These are phyloP conservation scores for Fomitopsis pinicola DNA, from an alignment of 1,284 basidiomycete species.

Conservation along the genomic window DNA sequence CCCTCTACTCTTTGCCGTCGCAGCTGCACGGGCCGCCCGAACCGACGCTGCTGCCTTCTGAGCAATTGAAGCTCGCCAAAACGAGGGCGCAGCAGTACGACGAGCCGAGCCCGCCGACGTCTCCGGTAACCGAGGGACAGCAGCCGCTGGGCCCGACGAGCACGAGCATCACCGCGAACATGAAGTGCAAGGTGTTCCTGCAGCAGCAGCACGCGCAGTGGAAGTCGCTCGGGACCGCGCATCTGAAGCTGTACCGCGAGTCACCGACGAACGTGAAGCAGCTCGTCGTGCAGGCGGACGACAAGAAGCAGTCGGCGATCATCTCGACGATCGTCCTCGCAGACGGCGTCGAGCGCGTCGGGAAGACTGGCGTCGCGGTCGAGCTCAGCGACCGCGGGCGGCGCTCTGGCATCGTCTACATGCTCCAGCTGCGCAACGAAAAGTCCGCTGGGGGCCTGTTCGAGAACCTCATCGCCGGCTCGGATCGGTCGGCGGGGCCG, in stretches of 20 bases:
- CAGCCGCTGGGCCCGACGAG: slow-evolving; percentile 61
- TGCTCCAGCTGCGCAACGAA: slow-evolving; percentile 94
- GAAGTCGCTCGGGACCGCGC: slow-evolving; percentile 90
- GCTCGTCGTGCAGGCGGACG: slow-evolving; percentile 90
- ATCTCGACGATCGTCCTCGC: slow-evolving; percentile 95
- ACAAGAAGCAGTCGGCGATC: slow-evolving; percentile 70
- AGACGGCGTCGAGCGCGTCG: slow-evolving; percentile 96
- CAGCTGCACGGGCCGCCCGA: slow-evolving; percentile 42
- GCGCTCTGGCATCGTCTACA: slow-evolving; percentile 95
- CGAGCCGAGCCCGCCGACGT: slow-evolving; percentile 74
- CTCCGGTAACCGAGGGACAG: slow-evolving; percentile 58
- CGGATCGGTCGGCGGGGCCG: slow-evolving; percentile 40
- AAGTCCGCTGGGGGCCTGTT: slow-evolving; percentile 82
- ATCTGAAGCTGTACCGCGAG: slow-evolving; percentile 84
- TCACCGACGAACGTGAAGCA: slow-evolving; percentile 89
- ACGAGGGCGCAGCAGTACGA: slow-evolving; percentile 47
- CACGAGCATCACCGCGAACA: slow-evolving; percentile 80
- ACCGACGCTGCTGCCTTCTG: slow-evolving; percentile 60
- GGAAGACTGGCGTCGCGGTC: slow-evolving; percentile 95
- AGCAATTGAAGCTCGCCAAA: slow-evolving; percentile 39
- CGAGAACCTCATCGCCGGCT: slow-evolving; percentile 83
- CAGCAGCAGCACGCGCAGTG: slow-evolving; percentile 95
- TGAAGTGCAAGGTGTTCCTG: slow-evolving; percentile 98
- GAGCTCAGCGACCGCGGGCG: slow-evolving; percentile 89
- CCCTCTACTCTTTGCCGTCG: slow-evolving; percentile 30